Evolutionary conservation across 192 early-diverging fungal genomes (phyloP), one percentile per base, ranked within the genome.

Genomic region (Coemansia javaensis): DNA sequence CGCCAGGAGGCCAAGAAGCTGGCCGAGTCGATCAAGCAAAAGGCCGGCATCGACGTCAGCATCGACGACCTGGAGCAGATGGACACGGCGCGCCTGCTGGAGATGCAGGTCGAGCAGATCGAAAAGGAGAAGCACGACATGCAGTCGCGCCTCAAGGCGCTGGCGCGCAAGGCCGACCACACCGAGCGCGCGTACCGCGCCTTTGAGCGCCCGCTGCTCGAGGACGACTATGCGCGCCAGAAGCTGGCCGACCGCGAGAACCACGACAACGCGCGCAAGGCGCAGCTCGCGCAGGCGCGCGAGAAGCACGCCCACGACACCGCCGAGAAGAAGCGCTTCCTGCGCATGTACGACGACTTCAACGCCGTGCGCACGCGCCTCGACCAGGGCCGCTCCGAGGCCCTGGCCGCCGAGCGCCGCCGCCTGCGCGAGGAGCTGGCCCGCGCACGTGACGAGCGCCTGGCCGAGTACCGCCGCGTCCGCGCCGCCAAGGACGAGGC

Each of bases 101-200:
- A 88, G 45, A 68, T 95, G 43, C 91, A 97, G 81, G 80, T 90
- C 14, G 82, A 91, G 61, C 84, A 94, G 56, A 58, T 96, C 22
- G 89, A 99, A 70, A 88, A 93, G 65, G 91, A 94, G 64, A 85
- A 87, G 74, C 75, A 76, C 24, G 93, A 93, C 58, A 75, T 88
- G 58, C 79, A 82, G 53, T 70, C 77, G 41, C 88, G 90, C 54
- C 77, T 90, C 51, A 85, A 83, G 71, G 40, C 74, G 14, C 75
- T 88, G 47, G 74, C 75, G 43, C 93, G 93, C 67, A 80, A 84
- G 50, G 47, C 87, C 22, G 97, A 99, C 72, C 90, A 94, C 62
- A 78, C 84, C 14, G 93, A 94, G 74, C 90, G 97, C 61, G 97
- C 95, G 13, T 87, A 77, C 77, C 89, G 95, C 53, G 81, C 85